Evolutionary conservation across 768 basidiomycete genomes (phyloP), one percentile per base, ranked within the genome.

Genomic region (Russula lepida): DNA sequence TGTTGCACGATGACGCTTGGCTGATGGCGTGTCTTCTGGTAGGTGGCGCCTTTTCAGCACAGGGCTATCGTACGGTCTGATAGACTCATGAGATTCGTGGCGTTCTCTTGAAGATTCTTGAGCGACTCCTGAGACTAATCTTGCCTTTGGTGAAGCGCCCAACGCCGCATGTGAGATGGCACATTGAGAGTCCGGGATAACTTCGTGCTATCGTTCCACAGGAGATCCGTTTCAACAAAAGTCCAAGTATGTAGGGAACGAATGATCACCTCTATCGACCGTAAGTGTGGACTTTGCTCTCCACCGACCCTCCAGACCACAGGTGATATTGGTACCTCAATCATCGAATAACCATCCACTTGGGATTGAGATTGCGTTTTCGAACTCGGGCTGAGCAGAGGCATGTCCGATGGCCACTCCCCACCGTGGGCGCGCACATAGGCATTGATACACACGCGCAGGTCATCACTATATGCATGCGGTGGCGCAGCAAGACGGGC

Each of bases 111-210:
- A n/a, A 1, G 30, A 32, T 25, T 27, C 21, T 39, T 46, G 56
- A 5, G 37, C 13, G 13, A 9, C 13, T 11, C 46, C 28, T 12
- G 19, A 27, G 25, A 30, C n/a, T 7, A 27, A 23, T 53, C 33
- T 47, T 30, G 17, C 15, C 25, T 23, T 50, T 15, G 27, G 32
- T 28, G 49, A 21, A 1, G 50, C 17, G 37, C 4, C 17, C 19
- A 54, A 8, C 23, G 12, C 46, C 11, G 30, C 23, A 25, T 41
- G 43, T 43, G 39, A 25, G 32, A 35, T 48, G 6, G 8, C 44
- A 15, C 35, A 33, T 39, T 53, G 57, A 9, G 62, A 63, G 32
- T 63, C 62, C 23, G 56, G 56, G 37, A 63, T 48, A 43, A 63
- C 47, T 35, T 58, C 62, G 23, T 58, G 46, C 61, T 62, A 17